These are phyloP conservation scores for Basidiobolus meristosporus DNA, from an alignment of 371 early-diverging fungal species.

Conservation along the genomic window DNA sequence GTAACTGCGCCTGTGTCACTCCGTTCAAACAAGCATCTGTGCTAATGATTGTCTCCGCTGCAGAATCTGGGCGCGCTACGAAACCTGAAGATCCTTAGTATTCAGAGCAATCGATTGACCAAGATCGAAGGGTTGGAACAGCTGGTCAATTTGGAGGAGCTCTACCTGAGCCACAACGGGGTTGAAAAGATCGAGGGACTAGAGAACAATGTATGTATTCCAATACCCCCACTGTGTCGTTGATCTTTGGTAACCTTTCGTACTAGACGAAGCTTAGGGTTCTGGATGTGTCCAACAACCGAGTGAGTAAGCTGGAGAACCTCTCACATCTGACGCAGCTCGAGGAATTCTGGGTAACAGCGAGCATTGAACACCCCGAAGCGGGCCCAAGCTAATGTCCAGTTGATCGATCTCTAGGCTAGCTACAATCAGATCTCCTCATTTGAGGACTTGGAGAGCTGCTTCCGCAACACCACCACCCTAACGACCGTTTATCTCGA, in stretches of 20 bases:
- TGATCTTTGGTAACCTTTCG: background rate
- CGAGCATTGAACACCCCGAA: background rate
- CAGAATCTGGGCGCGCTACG: constrained; percentile 16
- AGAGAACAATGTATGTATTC: constrained; percentile 36
- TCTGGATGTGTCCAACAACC: constrained; percentile 74
- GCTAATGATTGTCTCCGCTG: background rate
- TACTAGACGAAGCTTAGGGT: constrained; percentile 38
- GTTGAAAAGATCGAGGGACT: constrained; percentile 58
- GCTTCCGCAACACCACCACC: constrained; percentile 34
- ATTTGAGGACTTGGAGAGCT: constrained; percentile 54
- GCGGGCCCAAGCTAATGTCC: background rate
- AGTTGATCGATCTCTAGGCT: constrained; percentile 21
- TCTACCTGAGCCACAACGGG: constrained; percentile 83
- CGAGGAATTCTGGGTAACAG: constrained; percentile 78
- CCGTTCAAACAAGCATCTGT: background rate
- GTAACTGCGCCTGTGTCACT: constrained; percentile 11
- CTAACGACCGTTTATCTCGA: constrained; percentile 84
- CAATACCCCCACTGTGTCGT: background rate
- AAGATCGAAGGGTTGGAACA: constrained; percentile 54
- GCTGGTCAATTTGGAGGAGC: constrained; percentile 52
- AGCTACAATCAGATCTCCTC: constrained; percentile 60
- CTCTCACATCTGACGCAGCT: constrained; percentile 42
- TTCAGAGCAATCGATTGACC: constrained; percentile 62
- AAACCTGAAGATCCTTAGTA: constrained; percentile 59
- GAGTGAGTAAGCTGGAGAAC: constrained; percentile 53